Base-by-base conservation (phyloP, 345 rosid species). In the Citrus reticulata region DNA sequence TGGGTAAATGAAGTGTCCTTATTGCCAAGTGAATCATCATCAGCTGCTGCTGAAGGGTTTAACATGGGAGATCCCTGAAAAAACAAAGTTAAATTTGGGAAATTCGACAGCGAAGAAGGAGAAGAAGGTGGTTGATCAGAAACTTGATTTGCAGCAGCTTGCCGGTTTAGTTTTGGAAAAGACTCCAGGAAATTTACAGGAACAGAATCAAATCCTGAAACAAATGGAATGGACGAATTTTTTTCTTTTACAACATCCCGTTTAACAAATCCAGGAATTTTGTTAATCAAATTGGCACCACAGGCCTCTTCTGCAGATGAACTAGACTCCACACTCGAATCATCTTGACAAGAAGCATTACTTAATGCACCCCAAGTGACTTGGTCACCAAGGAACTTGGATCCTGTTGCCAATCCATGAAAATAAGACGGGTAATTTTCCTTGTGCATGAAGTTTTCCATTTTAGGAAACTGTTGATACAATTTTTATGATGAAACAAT, bases 41-140 rank as follows among this genome's bases (percentile, higher is more conserved):
- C 51, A 46, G 5, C 51, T 13, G 51, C 51, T 11, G 51, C 17
- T 11, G 51, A 46, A 46, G 51, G 51, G 17, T 13, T 78, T 65
- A 74, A 66, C 64, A 73, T 74, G 39, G 72, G 16, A 32, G 93
- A 89, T 70, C 89, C 94, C 76, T 84, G 88, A 68, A 86, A 82
- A 81, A 90, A 89, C 84, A 95, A 84, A 76, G 88, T 78, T 57
- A 93, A 83, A 51, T 87, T 87, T 77, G 94, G 93, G 73, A 83
- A 79, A 63, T 84, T 90, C 7, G 88, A 81, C 37, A 73, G 40
- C 19, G 81, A 71, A 67, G 83, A 77, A 4, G 88, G 87, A 60
- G 86, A 75, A 27, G 84, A 75, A 24, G 84, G 66, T 0, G 81
- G 82, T 17, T 82, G 16, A 46, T 46, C 51, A 46, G 51, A 13